Evolutionary conservation across 345 rosid species (phyloP).

Genomic region (Hibiscus mutabilis): DNA sequence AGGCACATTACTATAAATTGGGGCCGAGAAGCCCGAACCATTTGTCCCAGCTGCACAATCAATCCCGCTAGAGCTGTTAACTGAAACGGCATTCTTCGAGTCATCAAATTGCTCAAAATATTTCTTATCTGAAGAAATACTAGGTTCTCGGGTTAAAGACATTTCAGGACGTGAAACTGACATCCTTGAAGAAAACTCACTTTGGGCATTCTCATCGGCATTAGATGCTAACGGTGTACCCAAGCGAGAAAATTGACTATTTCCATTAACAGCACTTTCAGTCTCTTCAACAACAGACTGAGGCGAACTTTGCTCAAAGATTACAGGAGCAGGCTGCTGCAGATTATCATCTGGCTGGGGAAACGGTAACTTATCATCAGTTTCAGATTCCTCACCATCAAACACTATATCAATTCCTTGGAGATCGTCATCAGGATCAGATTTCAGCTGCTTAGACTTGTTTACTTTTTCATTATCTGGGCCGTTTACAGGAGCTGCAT

Average conservation of each 20-base stretch:
- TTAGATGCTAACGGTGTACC: slow-evolving; percentile 64
- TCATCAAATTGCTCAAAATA: slow-evolving; percentile 71
- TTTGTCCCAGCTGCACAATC: slow-evolving; percentile 40
- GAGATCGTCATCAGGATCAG: slow-evolving; percentile 88
- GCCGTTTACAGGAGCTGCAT: slow-evolving; percentile 33
- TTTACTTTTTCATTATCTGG: slow-evolving; percentile 46
- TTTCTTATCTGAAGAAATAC: slow-evolving; percentile 78
- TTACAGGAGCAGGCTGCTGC: slow-evolving; percentile 64
- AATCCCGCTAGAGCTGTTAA: slow-evolving; percentile 31
- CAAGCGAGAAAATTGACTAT: slow-evolving; percentile 58
- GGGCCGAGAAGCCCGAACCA: slow-evolving; percentile 40
- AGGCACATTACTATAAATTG: slow-evolving; percentile 42
- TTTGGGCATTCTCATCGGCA: slow-evolving; percentile 66
- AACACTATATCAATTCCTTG: slow-evolving; percentile 92
- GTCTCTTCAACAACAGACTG: slow-evolving; percentile 93
- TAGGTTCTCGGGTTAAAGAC: slow-evolving; percentile 66
- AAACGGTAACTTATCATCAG: slow-evolving; percentile 80
- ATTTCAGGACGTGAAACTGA: slow-evolving; percentile 66
- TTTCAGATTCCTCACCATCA: slow-evolving; percentile 90
- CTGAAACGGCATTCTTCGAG: slow-evolving; percentile 39
- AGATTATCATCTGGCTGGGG: slow-evolving; percentile 90
- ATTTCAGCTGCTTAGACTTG: slow-evolving; percentile 70
- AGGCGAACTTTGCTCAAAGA: slow-evolving; percentile 71
- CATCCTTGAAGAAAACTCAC: slow-evolving; percentile 89
- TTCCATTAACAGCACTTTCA: slow-evolving; percentile 71